Evolutionary conservation across 1,139 yeast species (phyloP).

Genomic region (Pichia sp.): DNA sequence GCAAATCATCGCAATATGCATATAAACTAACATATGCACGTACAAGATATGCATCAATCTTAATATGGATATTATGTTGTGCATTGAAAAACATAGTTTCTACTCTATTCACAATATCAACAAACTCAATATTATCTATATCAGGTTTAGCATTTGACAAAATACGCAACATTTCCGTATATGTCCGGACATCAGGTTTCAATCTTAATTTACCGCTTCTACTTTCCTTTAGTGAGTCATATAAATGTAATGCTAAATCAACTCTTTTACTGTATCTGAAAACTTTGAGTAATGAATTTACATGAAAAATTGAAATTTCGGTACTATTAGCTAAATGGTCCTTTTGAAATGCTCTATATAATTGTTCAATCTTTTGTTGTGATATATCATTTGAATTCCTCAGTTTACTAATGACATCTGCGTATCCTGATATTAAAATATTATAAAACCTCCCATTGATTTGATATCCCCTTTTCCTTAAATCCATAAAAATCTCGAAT

Average conservation of each 20-base stretch:
- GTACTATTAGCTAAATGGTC: conserved; percentile 17
- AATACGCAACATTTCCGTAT: conserved; percentile 30
- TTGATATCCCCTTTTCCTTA: conserved; percentile 56
- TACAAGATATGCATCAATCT: conserved; percentile 20
- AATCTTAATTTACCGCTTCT: conserved; percentile 16
- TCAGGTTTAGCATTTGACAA: conserved; percentile 22
- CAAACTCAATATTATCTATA: conserved; percentile 7
- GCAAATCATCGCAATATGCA: conserved; percentile 23
- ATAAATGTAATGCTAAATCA: conserved; percentile 27
- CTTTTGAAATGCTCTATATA: conserved; percentile 22
- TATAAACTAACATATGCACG: conserved; percentile 24
- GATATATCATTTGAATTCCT: conserved; percentile 21
- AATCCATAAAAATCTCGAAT: conserved; percentile 41
- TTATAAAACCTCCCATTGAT: conserved; percentile 49
- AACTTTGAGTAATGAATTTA: conserved; percentile 32
- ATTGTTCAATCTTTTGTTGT: conserved; percentile 23
- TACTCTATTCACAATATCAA: conserved; percentile 16
- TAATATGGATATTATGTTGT: conserved; percentile 17
- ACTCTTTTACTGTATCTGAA: conserved; percentile 30
- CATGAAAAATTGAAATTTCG: conserved; percentile 25
- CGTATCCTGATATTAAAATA: conserved; percentile 51
- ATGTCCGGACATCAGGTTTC: conserved; percentile 29
- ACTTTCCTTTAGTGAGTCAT: conserved; percentile 20
- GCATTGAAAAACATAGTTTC: conserved; percentile 21
- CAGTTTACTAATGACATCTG: conserved; percentile 29